Evolutionary conservation across 2,329 filamentous ascomycete species (phyloP).

Genomic region (Arthrobotrys conoides): DNA sequence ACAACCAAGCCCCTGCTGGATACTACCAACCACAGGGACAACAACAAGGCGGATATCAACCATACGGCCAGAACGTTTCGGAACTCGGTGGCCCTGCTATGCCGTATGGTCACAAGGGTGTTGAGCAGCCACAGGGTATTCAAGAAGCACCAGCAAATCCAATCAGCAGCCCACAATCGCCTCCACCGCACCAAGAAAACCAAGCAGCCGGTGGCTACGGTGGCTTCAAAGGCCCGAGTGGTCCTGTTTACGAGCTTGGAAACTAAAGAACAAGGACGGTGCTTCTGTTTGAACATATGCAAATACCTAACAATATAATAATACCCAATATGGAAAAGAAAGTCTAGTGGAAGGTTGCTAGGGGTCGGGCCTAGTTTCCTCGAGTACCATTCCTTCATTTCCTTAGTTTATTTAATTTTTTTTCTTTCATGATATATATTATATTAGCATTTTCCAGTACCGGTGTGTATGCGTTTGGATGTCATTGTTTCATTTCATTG

Average conservation of each 20-base stretch:
- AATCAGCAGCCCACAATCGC: conserved; percentile 22
- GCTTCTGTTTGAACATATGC: background rate
- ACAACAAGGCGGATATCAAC: conserved; percentile 15
- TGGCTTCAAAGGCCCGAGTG: conserved; percentile 44
- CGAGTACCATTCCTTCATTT: background rate
- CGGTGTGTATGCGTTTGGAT: conserved; percentile 15
- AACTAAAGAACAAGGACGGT: conserved; percentile 14
- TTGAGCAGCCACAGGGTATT: conserved; percentile 50
- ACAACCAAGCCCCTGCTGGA: conserved; percentile 28
- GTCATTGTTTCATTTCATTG: conserved; percentile 4
- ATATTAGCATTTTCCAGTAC: conserved; percentile 41
- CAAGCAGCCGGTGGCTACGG: conserved; percentile 32
- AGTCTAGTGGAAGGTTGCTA: background rate
- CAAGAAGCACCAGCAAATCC: conserved; percentile 47
- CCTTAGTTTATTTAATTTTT: background rate
- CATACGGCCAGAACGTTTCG: conserved; percentile 52
- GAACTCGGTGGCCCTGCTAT: conserved; percentile 55
- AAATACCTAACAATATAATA: conserved; percentile 19
- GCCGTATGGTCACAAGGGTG: conserved; percentile 56
- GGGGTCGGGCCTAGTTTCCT: background rate
- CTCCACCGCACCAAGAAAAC: conserved; percentile 29
- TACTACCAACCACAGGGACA: conserved; percentile 51
- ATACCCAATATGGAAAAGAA: conserved; percentile 12
- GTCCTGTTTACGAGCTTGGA: conserved; percentile 55
- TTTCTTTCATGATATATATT: conserved; percentile 23